A percentile compares a stretch with the other conserved stretches of the same genome.
Conservation (phyloP, 164 flowering plant genomes). For the Aristolochia contorta region DNA sequence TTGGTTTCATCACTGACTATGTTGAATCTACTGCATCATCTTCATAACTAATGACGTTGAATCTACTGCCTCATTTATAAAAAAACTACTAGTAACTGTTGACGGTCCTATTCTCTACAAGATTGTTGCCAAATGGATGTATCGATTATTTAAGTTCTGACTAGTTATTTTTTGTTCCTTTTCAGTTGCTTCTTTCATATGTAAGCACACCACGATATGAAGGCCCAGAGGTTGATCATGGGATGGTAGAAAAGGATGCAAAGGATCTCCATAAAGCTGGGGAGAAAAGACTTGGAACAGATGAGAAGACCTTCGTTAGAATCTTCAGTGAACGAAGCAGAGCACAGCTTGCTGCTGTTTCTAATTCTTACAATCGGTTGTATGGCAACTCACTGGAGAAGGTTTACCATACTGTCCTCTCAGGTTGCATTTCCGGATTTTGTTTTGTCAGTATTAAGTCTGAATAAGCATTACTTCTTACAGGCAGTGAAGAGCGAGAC, state of each 20-base stretch:
- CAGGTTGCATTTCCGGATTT: not conserved
- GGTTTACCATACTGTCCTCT: slow-evolving; percentile 19
- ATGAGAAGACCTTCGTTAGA: slow-evolving; percentile 48
- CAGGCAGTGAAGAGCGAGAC: slow-evolving; percentile 78
- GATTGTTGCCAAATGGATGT: not conserved
- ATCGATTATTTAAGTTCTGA: not conserved
- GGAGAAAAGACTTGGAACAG: slow-evolving; percentile 59
- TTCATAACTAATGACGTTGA: too few relatives aligned
- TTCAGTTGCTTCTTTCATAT: slow-evolving; percentile 63
- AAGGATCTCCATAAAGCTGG: slow-evolving; percentile 56
- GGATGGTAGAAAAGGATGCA: slow-evolving; percentile 51
- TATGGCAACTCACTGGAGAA: slow-evolving; percentile 47
- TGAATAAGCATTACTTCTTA: not conserved
- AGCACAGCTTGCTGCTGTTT: slow-evolving; percentile 62
- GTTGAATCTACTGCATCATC: too few relatives aligned
- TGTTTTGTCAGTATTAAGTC: not conserved
- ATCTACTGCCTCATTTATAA: too few relatives aligned
- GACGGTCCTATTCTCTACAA: too few relatives aligned
- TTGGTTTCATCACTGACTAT: too few relatives aligned
- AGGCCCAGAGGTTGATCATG: slow-evolving; percentile 59
- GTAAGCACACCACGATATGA: slow-evolving; percentile 46
- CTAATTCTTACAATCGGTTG: slow-evolving; percentile 30
- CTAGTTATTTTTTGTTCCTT: not conserved
- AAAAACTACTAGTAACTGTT: too few relatives aligned
- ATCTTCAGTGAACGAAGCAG: slow-evolving; percentile 65